These are phyloP conservation scores for Hirschfeldia incana DNA, from an alignment of 345 rosid genomes.

Conservation along the genomic window DNA sequence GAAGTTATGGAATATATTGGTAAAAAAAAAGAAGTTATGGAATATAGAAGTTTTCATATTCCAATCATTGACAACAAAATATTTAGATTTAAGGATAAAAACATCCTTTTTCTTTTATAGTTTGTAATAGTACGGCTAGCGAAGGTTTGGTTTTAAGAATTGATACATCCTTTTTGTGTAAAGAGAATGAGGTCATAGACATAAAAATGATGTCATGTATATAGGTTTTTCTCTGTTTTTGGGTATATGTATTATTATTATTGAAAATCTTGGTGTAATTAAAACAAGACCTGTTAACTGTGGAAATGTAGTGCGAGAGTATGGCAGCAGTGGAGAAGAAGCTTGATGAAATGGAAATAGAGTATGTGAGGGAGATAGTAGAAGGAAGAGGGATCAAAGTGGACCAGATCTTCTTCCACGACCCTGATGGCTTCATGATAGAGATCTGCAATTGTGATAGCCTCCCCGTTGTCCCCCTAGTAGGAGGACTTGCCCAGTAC, in stretches of 20 bases:
- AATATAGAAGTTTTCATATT: neutral
- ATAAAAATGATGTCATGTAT: neutral
- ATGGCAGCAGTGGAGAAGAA: constrained; percentile 65
- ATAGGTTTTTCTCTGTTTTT: constrained; percentile 25
- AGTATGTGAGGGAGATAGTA: constrained; percentile 48
- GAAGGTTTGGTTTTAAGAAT: too few species aligned
- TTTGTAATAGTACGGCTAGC: neutral
- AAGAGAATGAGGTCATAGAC: neutral
- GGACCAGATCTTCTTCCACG: constrained; percentile 78
- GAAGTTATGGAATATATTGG: neutral
- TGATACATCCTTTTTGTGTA: neutral
- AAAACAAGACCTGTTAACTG: neutral
- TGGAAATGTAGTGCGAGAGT: constrained; percentile 60
- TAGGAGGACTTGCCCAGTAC: constrained; percentile 36
- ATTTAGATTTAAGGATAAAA: neutral
- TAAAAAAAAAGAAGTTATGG: neutral
- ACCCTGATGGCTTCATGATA: constrained; percentile 83
- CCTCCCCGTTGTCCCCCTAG: constrained; percentile 62
- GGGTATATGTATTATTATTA: neutral
- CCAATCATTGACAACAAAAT: neutral
- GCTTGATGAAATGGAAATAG: constrained; percentile 59
- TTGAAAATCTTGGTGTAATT: neutral
- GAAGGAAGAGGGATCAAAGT: constrained; percentile 75
- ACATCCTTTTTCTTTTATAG: neutral
- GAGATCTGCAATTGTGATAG: constrained; percentile 78